Conservation (phyloP, 139 green algal genomes). For the Haematococcus lacustris region DNA sequence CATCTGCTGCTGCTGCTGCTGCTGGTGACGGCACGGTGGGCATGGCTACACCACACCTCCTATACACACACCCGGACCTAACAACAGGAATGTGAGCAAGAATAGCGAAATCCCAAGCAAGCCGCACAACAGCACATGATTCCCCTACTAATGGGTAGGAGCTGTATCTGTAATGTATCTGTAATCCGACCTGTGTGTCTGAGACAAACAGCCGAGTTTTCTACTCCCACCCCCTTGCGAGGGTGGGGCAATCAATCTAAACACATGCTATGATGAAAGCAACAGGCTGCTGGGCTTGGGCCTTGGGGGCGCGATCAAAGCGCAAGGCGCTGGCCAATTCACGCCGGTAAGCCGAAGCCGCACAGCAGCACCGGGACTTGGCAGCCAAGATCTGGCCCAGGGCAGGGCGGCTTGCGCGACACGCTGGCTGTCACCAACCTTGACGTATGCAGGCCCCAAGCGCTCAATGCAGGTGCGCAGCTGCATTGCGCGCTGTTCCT, state of each 20-base stretch:
- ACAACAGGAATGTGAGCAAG: no score
- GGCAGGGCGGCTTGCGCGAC: background rate
- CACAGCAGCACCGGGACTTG: background rate
- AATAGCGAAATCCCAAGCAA: no score
- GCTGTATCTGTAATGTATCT: no score
- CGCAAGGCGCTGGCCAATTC: background rate
- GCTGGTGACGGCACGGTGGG: background rate
- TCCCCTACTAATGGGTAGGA: no score
- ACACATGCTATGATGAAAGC: background rate
- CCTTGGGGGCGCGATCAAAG: background rate
- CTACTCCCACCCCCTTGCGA: no score
- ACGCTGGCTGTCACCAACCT: conserved; percentile 26
- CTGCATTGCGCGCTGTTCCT: conserved; percentile 31
- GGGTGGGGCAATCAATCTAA: background rate
- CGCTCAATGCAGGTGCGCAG: conserved; percentile 55
- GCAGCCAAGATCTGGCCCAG: background rate
- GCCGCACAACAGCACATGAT: no score
- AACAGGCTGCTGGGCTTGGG: background rate
- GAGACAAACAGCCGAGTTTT: no score
- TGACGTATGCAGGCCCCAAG: conserved; percentile 78
- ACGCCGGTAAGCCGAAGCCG: no score
- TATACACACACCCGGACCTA: no score
- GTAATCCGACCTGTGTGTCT: no score
- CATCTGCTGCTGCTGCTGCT: background rate
- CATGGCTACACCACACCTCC: conserved; percentile 5